These are phyloP conservation scores for Plasmodium adleri DNA, from an alignment of 169 alveolate species.

Conservation along the genomic window DNA sequence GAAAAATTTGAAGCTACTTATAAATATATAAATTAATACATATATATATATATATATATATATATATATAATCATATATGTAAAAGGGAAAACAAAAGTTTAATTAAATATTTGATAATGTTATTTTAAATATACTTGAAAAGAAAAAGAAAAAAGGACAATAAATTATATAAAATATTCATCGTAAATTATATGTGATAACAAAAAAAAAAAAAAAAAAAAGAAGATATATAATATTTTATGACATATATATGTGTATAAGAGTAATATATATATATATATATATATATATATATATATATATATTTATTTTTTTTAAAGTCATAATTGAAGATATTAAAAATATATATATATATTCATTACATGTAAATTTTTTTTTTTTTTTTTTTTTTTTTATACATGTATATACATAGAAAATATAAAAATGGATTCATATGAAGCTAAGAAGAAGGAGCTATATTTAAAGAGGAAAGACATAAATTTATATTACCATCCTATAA, in stretches of 20 bases:
- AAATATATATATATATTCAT: constrained; percentile 4
- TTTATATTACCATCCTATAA: constrained; percentile 68
- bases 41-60: no score
- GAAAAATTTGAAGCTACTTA: no score
- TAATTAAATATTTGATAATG: no score
- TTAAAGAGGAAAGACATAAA: constrained; percentile 67
- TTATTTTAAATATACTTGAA: no score
- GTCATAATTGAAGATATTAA: not conserved
- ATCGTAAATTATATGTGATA: no score
- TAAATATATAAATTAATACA: no score
- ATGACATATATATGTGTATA: not conserved
- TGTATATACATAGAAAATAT: constrained; percentile 35
- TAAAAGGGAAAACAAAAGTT: no score
- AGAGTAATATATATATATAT: constrained; percentile 6
- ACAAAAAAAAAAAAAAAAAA: no score
- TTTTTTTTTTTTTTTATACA: constrained; percentile 33
- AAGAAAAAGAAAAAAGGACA: no score
- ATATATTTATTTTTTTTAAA: constrained; percentile 19
- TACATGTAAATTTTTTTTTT: not conserved
- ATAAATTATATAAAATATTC: no score
- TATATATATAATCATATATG: no score
- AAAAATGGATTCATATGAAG: constrained; percentile 69
- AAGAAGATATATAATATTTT: no score
- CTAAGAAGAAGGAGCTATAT: constrained; percentile 68
- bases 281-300: not conserved